Conservation (phyloP, 192 early-diverging fungal species). For the Podila epigama region DNA sequence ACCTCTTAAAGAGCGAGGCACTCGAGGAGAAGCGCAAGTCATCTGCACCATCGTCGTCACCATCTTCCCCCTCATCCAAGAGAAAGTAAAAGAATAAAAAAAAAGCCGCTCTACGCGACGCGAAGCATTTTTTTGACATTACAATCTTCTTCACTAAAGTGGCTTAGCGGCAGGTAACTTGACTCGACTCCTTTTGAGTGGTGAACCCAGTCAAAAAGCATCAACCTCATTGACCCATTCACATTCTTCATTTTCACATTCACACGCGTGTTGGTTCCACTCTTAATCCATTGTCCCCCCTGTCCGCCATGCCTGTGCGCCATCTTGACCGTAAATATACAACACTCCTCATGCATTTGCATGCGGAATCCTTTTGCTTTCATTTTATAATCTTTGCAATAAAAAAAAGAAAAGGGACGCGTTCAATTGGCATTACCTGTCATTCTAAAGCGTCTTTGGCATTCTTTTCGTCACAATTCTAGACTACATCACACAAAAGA, state of each 20-base stretch:
- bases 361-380: not conserved
- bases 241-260: not conserved
- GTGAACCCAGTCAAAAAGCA: too few species aligned
- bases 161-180: not conserved
- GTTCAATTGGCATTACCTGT: not conserved
- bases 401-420: not conserved
- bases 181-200: not conserved
- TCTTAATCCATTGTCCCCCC: too few species aligned
- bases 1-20: slow-evolving; percentile 51
- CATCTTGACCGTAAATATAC: slow-evolving; percentile 26
- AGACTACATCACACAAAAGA: slow-evolving; percentile 39
- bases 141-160: too few species aligned
- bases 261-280: not conserved
- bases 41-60: slow-evolving; percentile 21
- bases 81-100: slow-evolving; percentile 20
- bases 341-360: not conserved
- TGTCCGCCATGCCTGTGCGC: slow-evolving; percentile 25
- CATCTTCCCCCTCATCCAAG: not conserved
- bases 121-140: too few species aligned
- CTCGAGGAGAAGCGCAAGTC: slow-evolving; percentile 46
- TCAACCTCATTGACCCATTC: too few species aligned
- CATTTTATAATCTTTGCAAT: not conserved
- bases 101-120: not conserved
- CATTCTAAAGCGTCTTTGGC: not conserved
- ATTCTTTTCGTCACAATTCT: not conserved